phyloP scores from a whole-genome alignment of 2,329 filamentous ascomycete species.

The Sporothrix variecibatus region DNA sequence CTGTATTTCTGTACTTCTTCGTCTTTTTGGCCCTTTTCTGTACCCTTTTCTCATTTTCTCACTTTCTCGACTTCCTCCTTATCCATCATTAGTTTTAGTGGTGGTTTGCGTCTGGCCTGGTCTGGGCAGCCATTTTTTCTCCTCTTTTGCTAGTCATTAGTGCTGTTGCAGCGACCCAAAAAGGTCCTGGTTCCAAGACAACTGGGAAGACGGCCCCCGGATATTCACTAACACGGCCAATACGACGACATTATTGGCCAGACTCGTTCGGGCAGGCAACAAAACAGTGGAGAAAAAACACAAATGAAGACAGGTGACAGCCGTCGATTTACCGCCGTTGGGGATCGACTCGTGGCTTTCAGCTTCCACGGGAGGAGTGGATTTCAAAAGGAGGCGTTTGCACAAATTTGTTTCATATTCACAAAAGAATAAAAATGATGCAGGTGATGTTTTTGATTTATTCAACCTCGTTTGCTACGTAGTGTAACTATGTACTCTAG shows the following conservation, averaged over 20 bases:
- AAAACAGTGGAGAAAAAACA: background rate
- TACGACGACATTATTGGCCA: background rate
- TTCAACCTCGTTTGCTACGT: background rate
- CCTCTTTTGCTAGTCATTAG: background rate
- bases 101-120: background rate
- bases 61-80: too few relatives aligned
- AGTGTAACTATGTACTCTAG: too few relatives aligned
- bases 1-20: background rate
- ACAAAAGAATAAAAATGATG: background rate
- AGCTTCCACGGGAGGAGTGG: too few relatives aligned
- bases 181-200: background rate
- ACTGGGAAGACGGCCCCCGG: background rate
- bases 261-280: background rate
- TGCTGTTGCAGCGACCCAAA: background rate
- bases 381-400: too few relatives aligned
- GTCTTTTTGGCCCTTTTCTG: background rate
- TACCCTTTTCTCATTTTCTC: background rate
- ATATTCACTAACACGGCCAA: background rate
- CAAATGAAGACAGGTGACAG: too few relatives aligned
- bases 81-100: background rate
- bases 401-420: background rate
- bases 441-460: background rate
- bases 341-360: background rate
- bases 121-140: background rate
- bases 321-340: too few relatives aligned